A percentile compares a stretch with the other conserved stretches of the same genome.
Conservation (phyloP, 1,284 basidiomycete species). For the Boletellus deceptivus region DNA sequence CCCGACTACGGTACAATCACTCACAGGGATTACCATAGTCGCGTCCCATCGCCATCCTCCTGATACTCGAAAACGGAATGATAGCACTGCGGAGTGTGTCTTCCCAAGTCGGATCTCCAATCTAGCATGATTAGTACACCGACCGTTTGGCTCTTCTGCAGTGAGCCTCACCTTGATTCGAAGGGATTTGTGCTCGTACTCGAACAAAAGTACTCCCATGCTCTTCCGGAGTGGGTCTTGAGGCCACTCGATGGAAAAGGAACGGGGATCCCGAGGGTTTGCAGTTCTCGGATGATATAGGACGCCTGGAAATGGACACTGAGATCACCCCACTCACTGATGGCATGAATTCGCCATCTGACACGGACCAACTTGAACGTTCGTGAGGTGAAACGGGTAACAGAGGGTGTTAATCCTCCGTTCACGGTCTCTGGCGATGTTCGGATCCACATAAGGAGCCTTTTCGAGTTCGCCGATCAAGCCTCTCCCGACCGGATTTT, state of each 20-base stretch:
- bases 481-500: constrained; percentile 18
- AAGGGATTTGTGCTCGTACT: constrained; percentile 57
- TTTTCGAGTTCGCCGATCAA: constrained; percentile 45
- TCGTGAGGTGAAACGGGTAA: constrained; percentile 49
- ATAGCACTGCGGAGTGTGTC: constrained; percentile 48
- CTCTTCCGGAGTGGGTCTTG: constrained; percentile 41
- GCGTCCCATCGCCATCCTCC: constrained; percentile 55
- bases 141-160: neutral
- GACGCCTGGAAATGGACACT: neutral
- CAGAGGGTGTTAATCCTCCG: constrained; percentile 45
- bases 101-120: constrained; percentile 56
- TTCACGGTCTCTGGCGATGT: constrained; percentile 53
- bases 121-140: constrained; percentile 33
- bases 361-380: constrained; percentile 59
- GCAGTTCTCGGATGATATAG: constrained; percentile 31
- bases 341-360: constrained; percentile 10
- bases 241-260: constrained; percentile 67
- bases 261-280: constrained; percentile 33
- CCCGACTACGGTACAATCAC: constrained; percentile 14
- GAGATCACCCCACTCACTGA: neutral
- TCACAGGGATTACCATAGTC: constrained; percentile 47
- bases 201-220: constrained; percentile 54
- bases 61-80: constrained; percentile 56
- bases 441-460: constrained; percentile 60
- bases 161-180: constrained; percentile 44